Conservation (phyloP, 352 stramenopile genomes). For the Globisporangium nagaii region DNA sequence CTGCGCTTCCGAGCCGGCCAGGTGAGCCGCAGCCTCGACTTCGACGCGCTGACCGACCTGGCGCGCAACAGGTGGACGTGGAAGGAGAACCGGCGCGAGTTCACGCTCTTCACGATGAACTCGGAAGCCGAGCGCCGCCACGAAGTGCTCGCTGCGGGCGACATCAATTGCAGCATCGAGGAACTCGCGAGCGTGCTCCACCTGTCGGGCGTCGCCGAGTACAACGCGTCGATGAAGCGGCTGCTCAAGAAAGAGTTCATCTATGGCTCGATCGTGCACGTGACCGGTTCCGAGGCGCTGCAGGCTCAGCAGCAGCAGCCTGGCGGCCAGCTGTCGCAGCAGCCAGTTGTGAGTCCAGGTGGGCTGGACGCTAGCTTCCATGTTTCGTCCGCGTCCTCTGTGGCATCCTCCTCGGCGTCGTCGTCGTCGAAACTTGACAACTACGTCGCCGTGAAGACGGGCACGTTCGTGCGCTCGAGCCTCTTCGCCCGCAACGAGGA, state of each 20-base stretch:
- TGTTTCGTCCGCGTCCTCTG: no score
- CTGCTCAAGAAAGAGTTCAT: conserved; percentile 19
- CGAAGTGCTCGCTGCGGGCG: conserved; percentile 4
- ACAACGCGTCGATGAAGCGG: conserved; percentile 10
- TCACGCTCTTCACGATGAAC: conserved; percentile 4
- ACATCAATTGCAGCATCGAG: conserved; percentile 9
- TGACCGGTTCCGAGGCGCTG: not conserved
- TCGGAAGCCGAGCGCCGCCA: not conserved
- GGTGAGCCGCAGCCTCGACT: not conserved
- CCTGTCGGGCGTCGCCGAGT: not conserved
- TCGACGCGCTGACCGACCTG: conserved; percentile 2
- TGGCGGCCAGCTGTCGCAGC: no score
- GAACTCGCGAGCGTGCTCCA: conserved; percentile 4
- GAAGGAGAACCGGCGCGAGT: not conserved
- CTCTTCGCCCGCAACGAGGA: conserved; percentile 34
- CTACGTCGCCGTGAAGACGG: conserved; percentile 34
- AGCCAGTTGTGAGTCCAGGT: no score
- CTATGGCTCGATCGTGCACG: conserved; percentile 42
- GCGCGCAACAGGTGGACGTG: not conserved
- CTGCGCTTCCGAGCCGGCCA: not conserved
- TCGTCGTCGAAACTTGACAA: no score
- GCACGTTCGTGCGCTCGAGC: conserved; percentile 29
- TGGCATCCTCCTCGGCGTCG: no score
- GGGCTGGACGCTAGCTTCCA: no score
- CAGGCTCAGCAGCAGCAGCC: no score